A percentile compares a stretch with the other conserved stretches of the same genome.
Evolutionary conservation across 2,329 filamentous ascomycete genomes (phyloP).

Genomic region (Cladosporium oxysporum): DNA sequence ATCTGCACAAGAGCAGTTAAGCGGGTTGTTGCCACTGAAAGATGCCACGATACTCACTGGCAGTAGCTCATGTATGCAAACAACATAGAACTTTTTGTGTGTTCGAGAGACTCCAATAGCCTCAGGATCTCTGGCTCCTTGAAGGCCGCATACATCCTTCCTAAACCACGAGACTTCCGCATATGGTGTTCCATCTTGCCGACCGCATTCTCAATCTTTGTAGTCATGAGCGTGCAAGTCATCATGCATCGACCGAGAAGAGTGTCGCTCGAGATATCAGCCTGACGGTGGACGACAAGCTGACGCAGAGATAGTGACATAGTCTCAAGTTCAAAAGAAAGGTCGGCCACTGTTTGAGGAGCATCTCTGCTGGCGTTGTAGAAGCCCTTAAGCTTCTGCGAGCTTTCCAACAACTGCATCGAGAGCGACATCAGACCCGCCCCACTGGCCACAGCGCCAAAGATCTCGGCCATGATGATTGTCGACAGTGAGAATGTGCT

Average conservation of each 20-base stretch:
- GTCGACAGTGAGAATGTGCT: neutral
- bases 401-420: constrained; percentile 21
- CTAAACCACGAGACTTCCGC: neutral
- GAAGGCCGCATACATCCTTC: constrained; percentile 15
- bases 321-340: constrained; percentile 11
- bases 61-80: constrained; percentile 11
- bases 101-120: constrained; percentile 14
- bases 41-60: too few species aligned
- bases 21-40: too few species aligned
- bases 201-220: constrained; percentile 5
- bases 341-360: neutral
- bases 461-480: constrained; percentile 20
- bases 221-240: neutral
- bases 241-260: constrained; percentile 7
- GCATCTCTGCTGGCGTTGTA: constrained; percentile 16
- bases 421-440: constrained; percentile 21
- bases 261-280: neutral
- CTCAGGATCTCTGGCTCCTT: constrained; percentile 13
- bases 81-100: constrained; percentile 16
- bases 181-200: constrained; percentile 2
- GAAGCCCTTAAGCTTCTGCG: constrained; percentile 19
- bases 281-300: neutral
- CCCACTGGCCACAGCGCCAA: constrained; percentile 20
- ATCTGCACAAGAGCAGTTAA: too few species aligned
- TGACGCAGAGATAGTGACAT: constrained; percentile 13